Evolutionary conservation across 176 grass and related monocot species (phyloP).

Genomic region (Alopecurus myosuroides): DNA sequence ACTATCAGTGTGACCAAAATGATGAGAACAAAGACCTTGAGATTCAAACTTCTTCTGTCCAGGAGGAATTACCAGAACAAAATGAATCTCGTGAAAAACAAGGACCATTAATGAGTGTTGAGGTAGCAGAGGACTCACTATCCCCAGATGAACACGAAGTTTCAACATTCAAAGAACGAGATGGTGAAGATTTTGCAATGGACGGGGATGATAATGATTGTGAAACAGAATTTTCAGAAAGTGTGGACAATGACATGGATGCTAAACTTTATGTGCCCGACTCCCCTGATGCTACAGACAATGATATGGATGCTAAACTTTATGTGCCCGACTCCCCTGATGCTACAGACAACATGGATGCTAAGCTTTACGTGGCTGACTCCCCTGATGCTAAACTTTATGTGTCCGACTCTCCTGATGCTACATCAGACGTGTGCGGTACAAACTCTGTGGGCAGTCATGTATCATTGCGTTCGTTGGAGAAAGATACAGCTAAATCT

Average conservation of each 20-base stretch:
- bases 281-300: slow-evolving; percentile 38
- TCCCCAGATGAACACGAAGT: slow-evolving; percentile 32
- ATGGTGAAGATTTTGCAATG: slow-evolving; percentile 22
- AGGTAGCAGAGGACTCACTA: slow-evolving; percentile 25
- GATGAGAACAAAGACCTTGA: slow-evolving; percentile 21
- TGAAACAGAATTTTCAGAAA: slow-evolving; percentile 41
- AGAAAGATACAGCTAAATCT: slow-evolving; percentile 40
- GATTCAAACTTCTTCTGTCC: slow-evolving; percentile 29
- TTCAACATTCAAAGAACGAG: slow-evolving; percentile 32
- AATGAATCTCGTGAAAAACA: slow-evolving; percentile 12
- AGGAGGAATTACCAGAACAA: slow-evolving; percentile 26
- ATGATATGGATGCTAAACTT: slow-evolving; percentile 26
- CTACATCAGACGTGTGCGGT: slow-evolving; percentile 34
- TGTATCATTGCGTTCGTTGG: slow-evolving; percentile 12
- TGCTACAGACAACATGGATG: slow-evolving; percentile 33
- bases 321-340: slow-evolving; percentile 22
- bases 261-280: slow-evolving; percentile 9
- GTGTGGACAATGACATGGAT: slow-evolving; percentile 28
- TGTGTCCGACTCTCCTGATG: too few species aligned
- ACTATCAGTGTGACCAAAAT: not conserved
- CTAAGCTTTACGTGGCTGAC: slow-evolving; percentile 6
- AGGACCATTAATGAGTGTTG: slow-evolving; percentile 25
- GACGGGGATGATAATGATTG: slow-evolving; percentile 28
- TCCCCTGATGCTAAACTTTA: too few species aligned
- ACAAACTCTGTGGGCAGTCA: slow-evolving; percentile 31